Conservation (phyloP, 371 early-diverging fungal genomes). For the Mucor irregularis region DNA sequence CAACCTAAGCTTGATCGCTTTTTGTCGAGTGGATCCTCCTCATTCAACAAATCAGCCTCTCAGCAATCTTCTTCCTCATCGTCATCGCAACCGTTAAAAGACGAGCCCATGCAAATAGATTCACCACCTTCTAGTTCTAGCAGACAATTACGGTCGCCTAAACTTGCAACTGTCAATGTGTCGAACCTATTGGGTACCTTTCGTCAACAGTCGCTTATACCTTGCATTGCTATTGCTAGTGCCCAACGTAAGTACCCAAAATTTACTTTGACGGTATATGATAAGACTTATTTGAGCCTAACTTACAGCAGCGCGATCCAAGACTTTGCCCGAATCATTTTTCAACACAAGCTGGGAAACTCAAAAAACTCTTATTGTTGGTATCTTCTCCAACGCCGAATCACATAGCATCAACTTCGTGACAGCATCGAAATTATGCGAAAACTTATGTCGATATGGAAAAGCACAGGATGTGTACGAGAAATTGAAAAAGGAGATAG, state of each 20-base stretch:
- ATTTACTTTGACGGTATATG: constrained; percentile 29
- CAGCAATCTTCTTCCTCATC: background rate
- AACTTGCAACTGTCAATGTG: too few species aligned
- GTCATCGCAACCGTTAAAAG: background rate
- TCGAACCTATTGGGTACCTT: background rate
- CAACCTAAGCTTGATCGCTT: constrained; percentile 16
- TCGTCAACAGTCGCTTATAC: constrained; percentile 8
- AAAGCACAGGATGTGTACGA: constrained; percentile 64
- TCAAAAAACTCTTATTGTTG: constrained; percentile 61
- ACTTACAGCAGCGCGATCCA: too few species aligned
- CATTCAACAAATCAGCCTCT: too few species aligned
- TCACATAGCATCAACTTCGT: background rate
- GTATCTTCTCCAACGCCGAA: constrained; percentile 13
- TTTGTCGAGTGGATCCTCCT: background rate
- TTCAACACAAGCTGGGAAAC: constrained; percentile 52
- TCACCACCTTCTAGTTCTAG: background rate
- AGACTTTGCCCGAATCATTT: background rate
- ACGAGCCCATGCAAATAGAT: constrained; percentile 18
- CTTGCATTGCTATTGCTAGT: constrained; percentile 62
- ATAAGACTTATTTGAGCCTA: constrained; percentile 41
- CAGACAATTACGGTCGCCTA: too few species aligned
- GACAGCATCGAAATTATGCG: constrained; percentile 48
- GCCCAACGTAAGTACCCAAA: constrained; percentile 53
- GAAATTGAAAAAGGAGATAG: constrained; percentile 58
- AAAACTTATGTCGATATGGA: constrained; percentile 80